Conservation (phyloP, 345 rosid species). For the Sonneratia caseolaris region DNA sequence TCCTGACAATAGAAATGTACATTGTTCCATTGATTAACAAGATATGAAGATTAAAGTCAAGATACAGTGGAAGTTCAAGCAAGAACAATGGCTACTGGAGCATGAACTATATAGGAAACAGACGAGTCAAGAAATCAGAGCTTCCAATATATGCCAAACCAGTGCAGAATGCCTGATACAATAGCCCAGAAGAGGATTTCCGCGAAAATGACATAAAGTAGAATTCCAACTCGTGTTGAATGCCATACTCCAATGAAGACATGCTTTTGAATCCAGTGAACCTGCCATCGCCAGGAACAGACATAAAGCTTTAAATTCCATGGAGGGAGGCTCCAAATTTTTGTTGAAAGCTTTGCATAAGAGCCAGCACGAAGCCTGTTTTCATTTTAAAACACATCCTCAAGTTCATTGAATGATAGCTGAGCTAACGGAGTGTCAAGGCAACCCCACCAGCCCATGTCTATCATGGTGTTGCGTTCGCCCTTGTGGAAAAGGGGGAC, state of each 20-base stretch:
- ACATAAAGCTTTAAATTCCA: not conserved
- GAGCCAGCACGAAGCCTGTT: not conserved
- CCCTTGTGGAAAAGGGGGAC: no score
- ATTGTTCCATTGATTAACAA: not conserved
- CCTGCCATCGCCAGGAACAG: slow-evolving; percentile 22
- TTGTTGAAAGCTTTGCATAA: not conserved
- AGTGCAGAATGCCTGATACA: slow-evolving; percentile 46
- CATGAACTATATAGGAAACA: not conserved
- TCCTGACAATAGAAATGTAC: not conserved
- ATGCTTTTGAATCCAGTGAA: slow-evolving; percentile 60
- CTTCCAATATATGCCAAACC: slow-evolving; percentile 60
- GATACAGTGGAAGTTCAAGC: not conserved
- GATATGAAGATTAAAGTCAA: not conserved
- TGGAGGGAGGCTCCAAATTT: not conserved
- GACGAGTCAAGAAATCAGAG: slow-evolving; percentile 23
- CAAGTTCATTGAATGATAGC: no score
- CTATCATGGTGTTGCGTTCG: no score
- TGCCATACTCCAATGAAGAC: slow-evolving; percentile 52
- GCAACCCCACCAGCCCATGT: no score
- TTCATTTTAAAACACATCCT: no score
- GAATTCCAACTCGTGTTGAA: slow-evolving; percentile 47
- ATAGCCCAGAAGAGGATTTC: slow-evolving; percentile 74
- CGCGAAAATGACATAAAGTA: slow-evolving; percentile 61
- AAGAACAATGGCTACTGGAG: not conserved
- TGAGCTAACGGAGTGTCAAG: no score